These are phyloP conservation scores for Apiospora marii DNA, from an alignment of 2,329 filamentous ascomycete genomes.

Conservation along the genomic window DNA sequence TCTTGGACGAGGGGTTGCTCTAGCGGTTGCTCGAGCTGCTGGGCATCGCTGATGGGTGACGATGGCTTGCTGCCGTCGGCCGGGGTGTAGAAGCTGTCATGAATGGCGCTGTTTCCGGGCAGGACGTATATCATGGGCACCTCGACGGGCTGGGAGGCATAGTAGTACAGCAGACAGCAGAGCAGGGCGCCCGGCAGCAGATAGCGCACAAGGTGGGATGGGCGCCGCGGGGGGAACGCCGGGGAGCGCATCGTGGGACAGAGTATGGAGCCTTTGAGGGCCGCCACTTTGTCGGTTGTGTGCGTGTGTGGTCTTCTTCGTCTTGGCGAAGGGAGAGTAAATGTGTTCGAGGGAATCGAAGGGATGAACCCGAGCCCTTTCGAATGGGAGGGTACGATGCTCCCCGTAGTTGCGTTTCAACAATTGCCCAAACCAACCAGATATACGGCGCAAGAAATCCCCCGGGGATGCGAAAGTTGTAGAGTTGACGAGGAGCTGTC, in stretches of 20 bases:
- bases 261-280: constrained; percentile 31
- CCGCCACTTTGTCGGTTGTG: constrained; percentile 28
- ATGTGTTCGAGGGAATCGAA: not conserved
- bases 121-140: constrained; percentile 32
- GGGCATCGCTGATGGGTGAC: constrained; percentile 21
- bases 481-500: not conserved
- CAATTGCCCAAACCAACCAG: not conserved
- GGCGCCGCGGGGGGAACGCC: constrained; percentile 52
- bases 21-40: not conserved
- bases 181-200: constrained; percentile 47
- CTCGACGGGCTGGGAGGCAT: constrained; percentile 35
- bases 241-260: constrained; percentile 47
- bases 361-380: not conserved
- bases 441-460: not conserved
- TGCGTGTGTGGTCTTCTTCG: not conserved
- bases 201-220: constrained; percentile 53
- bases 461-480: not conserved
- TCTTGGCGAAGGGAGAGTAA: not conserved
- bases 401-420: not conserved
- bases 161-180: constrained; percentile 44
- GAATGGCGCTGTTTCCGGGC: constrained; percentile 27
- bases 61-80: constrained; percentile 7
- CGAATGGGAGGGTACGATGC: not conserved
- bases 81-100: constrained; percentile 13
- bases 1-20: constrained; percentile 29